A percentile compares a stretch with the other conserved stretches of the same genome.
Evolutionary conservation across 1,284 basidiomycete species (phyloP).

Genomic region (Tilletia setariae): DNA sequence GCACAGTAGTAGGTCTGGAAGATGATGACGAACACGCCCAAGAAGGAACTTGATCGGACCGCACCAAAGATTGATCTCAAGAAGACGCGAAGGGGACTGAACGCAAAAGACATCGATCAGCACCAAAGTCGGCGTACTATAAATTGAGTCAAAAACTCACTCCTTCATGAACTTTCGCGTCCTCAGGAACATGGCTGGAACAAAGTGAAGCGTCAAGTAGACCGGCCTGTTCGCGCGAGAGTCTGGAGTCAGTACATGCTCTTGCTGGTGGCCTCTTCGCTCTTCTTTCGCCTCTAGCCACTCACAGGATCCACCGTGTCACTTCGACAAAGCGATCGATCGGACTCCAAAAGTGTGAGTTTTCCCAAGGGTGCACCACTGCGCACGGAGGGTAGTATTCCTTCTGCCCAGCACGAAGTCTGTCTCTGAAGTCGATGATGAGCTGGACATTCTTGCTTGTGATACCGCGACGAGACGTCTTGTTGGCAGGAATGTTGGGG

Average conservation of each 20-base stretch:
- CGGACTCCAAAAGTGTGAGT: slow-evolving; percentile 68
- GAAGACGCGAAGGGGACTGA: slow-evolving; percentile 30
- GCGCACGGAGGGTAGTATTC: slow-evolving; percentile 33
- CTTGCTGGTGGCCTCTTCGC: too few species aligned
- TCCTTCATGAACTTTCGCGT: slow-evolving; percentile 45
- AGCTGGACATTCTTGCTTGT: slow-evolving; percentile 37
- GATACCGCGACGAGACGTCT: slow-evolving; percentile 38
- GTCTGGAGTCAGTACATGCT: background rate
- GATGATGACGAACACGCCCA: slow-evolving; percentile 77
- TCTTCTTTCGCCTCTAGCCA: background rate
- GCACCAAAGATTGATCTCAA: slow-evolving; percentile 69
- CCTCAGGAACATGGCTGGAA: slow-evolving; percentile 62
- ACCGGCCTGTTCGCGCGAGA: slow-evolving; percentile 53
- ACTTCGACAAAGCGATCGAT: slow-evolving; percentile 75
- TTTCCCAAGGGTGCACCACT: slow-evolving; percentile 74
- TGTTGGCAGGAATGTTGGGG: slow-evolving; percentile 34
- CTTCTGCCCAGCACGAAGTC: background rate
- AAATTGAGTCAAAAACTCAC: too few species aligned
- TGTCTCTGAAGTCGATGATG: slow-evolving; percentile 34
- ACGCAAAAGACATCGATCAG: background rate
- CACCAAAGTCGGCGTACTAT: too few species aligned
- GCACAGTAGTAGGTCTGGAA: slow-evolving; percentile 83
- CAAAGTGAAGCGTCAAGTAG: slow-evolving; percentile 85
- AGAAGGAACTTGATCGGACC: slow-evolving; percentile 78
- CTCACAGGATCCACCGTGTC: slow-evolving; percentile 69